Evolutionary conservation across 257 asterid genomes (phyloP).

Genomic region (Coffea canephora): DNA sequence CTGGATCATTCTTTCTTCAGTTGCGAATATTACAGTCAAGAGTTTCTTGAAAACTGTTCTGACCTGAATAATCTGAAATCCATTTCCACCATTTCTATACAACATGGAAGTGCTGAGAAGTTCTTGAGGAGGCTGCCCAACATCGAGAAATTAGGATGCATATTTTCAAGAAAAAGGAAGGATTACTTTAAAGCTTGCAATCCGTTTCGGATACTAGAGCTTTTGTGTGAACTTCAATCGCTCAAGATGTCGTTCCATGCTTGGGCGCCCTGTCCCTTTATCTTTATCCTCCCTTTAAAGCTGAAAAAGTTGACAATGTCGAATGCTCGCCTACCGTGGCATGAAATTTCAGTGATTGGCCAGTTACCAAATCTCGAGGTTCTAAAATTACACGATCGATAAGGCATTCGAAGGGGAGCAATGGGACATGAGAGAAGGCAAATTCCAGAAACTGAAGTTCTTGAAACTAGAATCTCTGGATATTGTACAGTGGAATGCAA

Average conservation of each 20-base stretch:
- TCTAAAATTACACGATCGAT: not conserved
- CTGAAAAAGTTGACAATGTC: not conserved
- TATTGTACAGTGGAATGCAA: not conserved
- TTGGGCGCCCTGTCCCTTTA: not conserved
- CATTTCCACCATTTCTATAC: too few relatives aligned
- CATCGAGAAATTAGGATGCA: not conserved
- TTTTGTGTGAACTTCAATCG: not conserved
- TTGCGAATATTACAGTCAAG: not conserved
- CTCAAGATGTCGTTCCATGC: not conserved
- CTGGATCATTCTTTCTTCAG: not conserved
- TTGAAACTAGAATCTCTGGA: not conserved
- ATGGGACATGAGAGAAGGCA: not conserved
- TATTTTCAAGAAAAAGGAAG: not conserved
- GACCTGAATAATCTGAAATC: not conserved
- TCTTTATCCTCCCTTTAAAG: not conserved
- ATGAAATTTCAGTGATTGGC: not conserved
- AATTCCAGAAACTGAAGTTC: slow-evolving; percentile 8
- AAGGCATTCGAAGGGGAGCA: not conserved
- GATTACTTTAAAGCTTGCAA: not conserved
- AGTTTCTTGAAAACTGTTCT: not conserved
- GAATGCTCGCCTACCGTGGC: not conserved
- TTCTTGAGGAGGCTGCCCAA: not conserved
- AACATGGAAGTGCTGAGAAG: not conserved
- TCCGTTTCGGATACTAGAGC: not conserved
- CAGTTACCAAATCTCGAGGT: slow-evolving; percentile 5